phyloP scores from a whole-genome alignment of 371 early-diverging fungal genomes.

The Rhizopus delemar region DNA sequence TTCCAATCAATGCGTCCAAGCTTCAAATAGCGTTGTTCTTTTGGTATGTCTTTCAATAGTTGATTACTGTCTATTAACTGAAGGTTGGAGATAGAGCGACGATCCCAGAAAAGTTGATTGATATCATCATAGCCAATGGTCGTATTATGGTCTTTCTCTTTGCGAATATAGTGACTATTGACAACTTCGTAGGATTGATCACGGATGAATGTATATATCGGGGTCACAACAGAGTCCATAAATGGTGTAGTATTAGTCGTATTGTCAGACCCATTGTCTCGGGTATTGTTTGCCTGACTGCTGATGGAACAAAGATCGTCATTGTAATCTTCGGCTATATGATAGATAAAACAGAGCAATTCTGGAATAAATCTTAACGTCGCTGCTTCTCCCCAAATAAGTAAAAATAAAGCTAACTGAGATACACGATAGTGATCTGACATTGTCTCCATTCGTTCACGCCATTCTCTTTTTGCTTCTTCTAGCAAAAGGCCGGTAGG shows the following conservation, averaged over 20 bases:
- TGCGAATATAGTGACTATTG: slow-evolving; percentile 73
- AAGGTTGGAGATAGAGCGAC: slow-evolving; percentile 65
- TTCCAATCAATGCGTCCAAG: slow-evolving; percentile 71
- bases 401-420: slow-evolving; percentile 77
- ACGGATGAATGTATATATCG: slow-evolving; percentile 76
- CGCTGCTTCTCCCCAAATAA: slow-evolving; percentile 89
- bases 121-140: slow-evolving; percentile 89
- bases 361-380: slow-evolving; percentile 81
- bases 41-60: slow-evolving; percentile 59
- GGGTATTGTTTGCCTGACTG: background rate
- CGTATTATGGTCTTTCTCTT: slow-evolving; percentile 79
- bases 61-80: slow-evolving; percentile 18
- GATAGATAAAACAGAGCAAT: slow-evolving; percentile 80
- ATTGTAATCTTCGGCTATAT: slow-evolving; percentile 66
- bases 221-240: slow-evolving; percentile 68
- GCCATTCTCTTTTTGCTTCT: slow-evolving; percentile 75
- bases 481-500: slow-evolving; percentile 40
- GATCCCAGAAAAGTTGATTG: slow-evolving; percentile 86
- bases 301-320: slow-evolving; percentile 20
- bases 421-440: slow-evolving; percentile 66
- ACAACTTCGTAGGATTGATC: slow-evolving; percentile 76
- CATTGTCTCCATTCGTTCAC: slow-evolving; percentile 70
- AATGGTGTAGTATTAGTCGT: slow-evolving; percentile 35
- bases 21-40: slow-evolving; percentile 59
- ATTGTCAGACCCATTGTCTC: slow-evolving; percentile 30